Evolutionary conservation across 2,329 filamentous ascomycete genomes (phyloP), one percentile per base, ranked within the genome.

Genomic region (Allantophomopsis lycopodina): DNA sequence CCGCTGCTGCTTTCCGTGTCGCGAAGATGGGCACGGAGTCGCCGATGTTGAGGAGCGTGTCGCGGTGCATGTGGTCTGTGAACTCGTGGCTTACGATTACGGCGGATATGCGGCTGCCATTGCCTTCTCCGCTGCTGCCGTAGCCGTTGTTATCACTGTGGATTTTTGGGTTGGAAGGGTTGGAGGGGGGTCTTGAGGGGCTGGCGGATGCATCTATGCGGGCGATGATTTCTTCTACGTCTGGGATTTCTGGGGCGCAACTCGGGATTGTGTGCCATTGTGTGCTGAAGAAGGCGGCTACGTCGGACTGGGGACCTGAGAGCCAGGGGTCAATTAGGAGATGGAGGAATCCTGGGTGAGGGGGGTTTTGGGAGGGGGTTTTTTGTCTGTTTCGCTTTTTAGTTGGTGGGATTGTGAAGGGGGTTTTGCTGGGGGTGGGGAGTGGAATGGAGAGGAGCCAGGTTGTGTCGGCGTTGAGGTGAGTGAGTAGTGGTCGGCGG

Each of bases 241-340:
- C 72, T 1, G 55, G 57, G 12, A 80, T 65, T 8, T 61, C 73
- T 48, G 66, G 60, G 11, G 79, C 63, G 11, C 63, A 65, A 38
- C 72, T 71, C 39, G 68, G 54, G 0, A 63, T 63, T 1, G 69
- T 63, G 51, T 82, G 77, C 64, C 68, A 77, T 54, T 82, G 77
- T 48, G 72, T 72, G 37, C 68, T 74, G 54, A 82, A 80, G 71
- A 76, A 81, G 35, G 60, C 57, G 2, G 73, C 72, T 8, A 79
- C 69, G 51, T 82, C 77, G 42, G 63, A 70, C 55, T 82, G 76
- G 0, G 69, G 64, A 2, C 76, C 76, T 13, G 63, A 57, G 2
- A 82, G 62, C 77, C 77, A 82, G 0, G 76, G 76, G 50, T 81
- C 76, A 34, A 82, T 64, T 15, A 82, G 57, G 37, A 82, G 63